Conservation (phyloP, 1,284 basidiomycete genomes). For the Gomphus bonarii region DNA sequence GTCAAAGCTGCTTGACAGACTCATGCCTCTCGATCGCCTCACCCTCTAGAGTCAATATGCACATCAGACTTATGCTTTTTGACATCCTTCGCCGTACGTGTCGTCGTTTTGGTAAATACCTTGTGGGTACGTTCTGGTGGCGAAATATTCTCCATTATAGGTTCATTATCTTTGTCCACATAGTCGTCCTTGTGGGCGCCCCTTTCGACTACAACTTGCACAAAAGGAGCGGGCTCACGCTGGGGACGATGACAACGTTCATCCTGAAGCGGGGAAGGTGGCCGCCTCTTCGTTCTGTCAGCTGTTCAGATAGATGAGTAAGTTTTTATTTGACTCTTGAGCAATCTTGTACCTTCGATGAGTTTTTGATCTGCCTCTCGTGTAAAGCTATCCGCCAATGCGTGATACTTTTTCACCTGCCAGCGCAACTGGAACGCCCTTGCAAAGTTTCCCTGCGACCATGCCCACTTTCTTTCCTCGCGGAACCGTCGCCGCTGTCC, state of each 20-base stretch:
- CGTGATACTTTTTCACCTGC: constrained; percentile 69
- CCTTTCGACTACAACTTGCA: constrained; percentile 9
- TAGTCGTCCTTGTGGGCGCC: constrained; percentile 1
- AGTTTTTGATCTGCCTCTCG: constrained; percentile 66
- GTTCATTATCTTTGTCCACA: not conserved
- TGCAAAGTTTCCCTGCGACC: constrained; percentile 61
- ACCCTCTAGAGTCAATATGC: constrained; percentile 3
- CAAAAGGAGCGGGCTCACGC: not conserved
- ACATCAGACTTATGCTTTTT: not conserved
- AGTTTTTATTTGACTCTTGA: no score
- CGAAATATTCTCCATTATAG: not conserved
- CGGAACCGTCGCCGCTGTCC: constrained; percentile 70
- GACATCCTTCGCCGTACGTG: not conserved
- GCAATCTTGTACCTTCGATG: constrained; percentile 40
- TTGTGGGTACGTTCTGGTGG: not conserved
- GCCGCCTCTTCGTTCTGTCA: constrained; percentile 6
- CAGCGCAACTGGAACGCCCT: constrained; percentile 68
- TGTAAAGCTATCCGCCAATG: constrained; percentile 69
- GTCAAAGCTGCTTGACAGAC: not conserved
- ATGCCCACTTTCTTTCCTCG: constrained; percentile 76
- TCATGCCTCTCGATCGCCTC: not conserved
- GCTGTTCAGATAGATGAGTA: not conserved
- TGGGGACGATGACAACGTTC: not conserved
- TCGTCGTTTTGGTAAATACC: not conserved
- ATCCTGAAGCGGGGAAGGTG: not conserved